A percentile compares a stretch with the other conserved stretches of the same genome.
phyloP scores from a whole-genome alignment of 352 stramenopile species.

The Globisporangium okanoganense region DNA sequence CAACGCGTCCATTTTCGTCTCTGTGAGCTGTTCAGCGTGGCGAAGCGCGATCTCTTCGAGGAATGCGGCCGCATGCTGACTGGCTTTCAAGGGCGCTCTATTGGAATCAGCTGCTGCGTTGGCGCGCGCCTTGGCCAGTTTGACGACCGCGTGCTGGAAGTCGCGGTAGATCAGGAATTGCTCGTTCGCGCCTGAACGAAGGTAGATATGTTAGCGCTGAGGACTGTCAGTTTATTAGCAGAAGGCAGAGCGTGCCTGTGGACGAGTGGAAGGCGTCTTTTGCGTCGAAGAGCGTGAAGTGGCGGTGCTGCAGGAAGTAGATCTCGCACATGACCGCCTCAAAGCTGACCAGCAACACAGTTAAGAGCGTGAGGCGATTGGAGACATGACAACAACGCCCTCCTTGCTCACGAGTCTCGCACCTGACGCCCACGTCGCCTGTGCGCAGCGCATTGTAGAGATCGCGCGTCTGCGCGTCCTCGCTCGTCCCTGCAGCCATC shows the following conservation, averaged over 20 bases:
- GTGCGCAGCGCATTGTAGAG: conserved; percentile 51
- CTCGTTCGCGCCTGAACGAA: conserved; percentile 31
- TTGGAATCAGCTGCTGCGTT: background rate
- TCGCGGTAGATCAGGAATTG: conserved; percentile 48
- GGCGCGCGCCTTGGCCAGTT: conserved; percentile 21
- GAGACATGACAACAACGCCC: background rate
- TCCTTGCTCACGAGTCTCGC: background rate
- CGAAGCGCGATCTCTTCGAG: conserved; percentile 26
- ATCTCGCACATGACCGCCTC: conserved; percentile 37
- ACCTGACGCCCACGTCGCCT: conserved; percentile 51
- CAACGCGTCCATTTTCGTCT: conserved; percentile 36
- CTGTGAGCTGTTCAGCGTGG: background rate
- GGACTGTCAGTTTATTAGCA: too few species aligned
- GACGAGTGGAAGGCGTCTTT: conserved; percentile 62
- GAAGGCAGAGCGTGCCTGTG: conserved; percentile 21
- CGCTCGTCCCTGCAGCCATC: conserved; percentile 18
- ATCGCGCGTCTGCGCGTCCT: conserved; percentile 38
- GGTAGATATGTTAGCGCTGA: background rate
- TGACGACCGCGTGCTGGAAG: conserved; percentile 51
- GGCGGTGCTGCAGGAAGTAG: conserved; percentile 63
- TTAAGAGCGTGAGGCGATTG: background rate
- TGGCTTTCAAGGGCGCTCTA: conserved; percentile 11
- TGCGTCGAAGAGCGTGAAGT: conserved; percentile 63
- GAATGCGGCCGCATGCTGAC: conserved; percentile 24
- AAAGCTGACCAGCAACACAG: conserved; percentile 17